Conservation (phyloP, 164 flowering plant genomes). For the Protea cynaroides region DNA sequence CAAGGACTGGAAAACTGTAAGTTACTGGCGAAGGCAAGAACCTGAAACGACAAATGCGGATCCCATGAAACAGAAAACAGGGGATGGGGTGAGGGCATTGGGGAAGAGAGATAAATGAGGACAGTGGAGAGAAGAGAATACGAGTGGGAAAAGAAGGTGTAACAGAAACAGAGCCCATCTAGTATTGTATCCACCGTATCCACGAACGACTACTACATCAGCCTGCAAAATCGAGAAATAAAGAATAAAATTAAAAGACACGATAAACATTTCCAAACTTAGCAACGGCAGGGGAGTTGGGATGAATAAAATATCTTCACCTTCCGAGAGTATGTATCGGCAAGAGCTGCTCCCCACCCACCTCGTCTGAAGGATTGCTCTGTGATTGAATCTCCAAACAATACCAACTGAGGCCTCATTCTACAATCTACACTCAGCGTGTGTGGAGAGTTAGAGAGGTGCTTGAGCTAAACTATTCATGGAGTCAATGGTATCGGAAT, state of each 20-base stretch:
- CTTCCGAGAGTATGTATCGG: slow-evolving; percentile 72
- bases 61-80: not conserved
- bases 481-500: too few species aligned
- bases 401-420: slow-evolving; percentile 72
- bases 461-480: too few species aligned
- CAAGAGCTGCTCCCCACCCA: slow-evolving; percentile 89
- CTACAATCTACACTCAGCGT: not conserved
- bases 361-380: slow-evolving; percentile 67
- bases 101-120: not conserved
- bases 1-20: too few species aligned
- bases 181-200: slow-evolving; percentile 91
- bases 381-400: slow-evolving; percentile 94
- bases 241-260: not conserved
- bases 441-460: too few species aligned
- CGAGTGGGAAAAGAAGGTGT: slow-evolving; percentile 67
- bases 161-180: slow-evolving; percentile 88
- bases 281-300: not conserved
- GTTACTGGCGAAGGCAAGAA: too few species aligned
- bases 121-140: slow-evolving; percentile 12
- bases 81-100: too few species aligned
- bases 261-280: not conserved
- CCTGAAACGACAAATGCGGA: too few species aligned
- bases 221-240: slow-evolving; percentile 34
- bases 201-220: slow-evolving; percentile 72
- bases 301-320: slow-evolving; percentile 23